Conservation (phyloP, 129 eudicot species). For the Lonicera japonica region DNA sequence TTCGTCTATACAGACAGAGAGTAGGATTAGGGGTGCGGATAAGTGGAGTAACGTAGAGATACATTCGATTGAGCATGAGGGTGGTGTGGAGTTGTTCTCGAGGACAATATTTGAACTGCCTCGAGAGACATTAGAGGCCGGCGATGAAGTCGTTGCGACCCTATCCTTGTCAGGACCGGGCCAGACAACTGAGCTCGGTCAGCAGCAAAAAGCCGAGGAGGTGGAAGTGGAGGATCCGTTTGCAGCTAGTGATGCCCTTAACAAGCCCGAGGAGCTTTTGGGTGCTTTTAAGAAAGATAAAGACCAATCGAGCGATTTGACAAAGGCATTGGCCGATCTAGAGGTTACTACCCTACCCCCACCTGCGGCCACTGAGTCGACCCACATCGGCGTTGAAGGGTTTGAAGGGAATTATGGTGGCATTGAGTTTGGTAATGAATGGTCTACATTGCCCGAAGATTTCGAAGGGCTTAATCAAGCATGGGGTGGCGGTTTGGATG, state of each 20-base stretch:
- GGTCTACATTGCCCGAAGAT: slow-evolving; percentile 76
- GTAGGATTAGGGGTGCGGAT: slow-evolving; percentile 86
- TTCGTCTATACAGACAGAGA: slow-evolving; percentile 73
- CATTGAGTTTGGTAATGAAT: slow-evolving; percentile 80
- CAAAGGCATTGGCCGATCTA: slow-evolving; percentile 79
- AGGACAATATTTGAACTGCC: slow-evolving; percentile 73
- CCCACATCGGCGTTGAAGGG: slow-evolving; percentile 94
- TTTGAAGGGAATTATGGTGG: slow-evolving; percentile 99
- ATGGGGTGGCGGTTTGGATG: slow-evolving; percentile 98
- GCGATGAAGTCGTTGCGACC: slow-evolving; percentile 76
- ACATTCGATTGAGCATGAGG: slow-evolving; percentile 64
- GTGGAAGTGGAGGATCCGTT: slow-evolving; percentile 71
- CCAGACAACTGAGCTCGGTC: slow-evolving; percentile 33
- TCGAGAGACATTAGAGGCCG: slow-evolving; percentile 74
- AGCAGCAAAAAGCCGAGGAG: slow-evolving; percentile 48
- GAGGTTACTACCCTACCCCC: slow-evolving; percentile 93
- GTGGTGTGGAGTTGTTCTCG: slow-evolving; percentile 51
- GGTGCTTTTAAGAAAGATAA: slow-evolving; percentile 93
- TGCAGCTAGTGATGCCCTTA: slow-evolving; percentile 86
- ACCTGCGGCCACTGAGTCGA: slow-evolving; percentile 90
- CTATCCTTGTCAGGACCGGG: slow-evolving; percentile 42
- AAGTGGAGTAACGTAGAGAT: slow-evolving; percentile 54
- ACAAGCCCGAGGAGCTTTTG: slow-evolving; percentile 74
- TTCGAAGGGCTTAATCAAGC: slow-evolving; percentile 94
- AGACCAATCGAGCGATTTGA: slow-evolving; percentile 50